Evolutionary conservation across 257 asterid species (phyloP).

Genomic region (Petunia axillaris): DNA sequence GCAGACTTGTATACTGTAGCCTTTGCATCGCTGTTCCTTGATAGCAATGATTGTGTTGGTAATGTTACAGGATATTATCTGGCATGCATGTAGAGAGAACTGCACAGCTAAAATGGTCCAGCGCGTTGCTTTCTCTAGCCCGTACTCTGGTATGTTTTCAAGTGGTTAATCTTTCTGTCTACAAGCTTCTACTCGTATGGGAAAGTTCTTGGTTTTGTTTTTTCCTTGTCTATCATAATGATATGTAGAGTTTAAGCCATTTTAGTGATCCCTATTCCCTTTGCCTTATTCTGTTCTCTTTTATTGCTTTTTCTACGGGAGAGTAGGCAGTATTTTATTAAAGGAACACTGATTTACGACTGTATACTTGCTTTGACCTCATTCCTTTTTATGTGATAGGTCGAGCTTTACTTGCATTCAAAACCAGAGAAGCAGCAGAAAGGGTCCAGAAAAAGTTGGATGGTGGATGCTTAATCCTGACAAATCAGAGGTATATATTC

Average conservation of each 20-base stretch:
- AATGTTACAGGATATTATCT: constrained; percentile 72
- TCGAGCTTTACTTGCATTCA: constrained; percentile 70
- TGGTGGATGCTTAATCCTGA: constrained; percentile 67
- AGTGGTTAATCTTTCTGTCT: constrained; percentile 10
- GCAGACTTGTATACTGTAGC: not conserved
- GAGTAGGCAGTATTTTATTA: not conserved
- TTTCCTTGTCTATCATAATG: not conserved
- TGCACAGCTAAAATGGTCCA: constrained; percentile 72
- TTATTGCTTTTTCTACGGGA: not conserved
- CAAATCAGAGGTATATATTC: constrained; percentile 61
- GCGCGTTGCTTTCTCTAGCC: constrained; percentile 61
- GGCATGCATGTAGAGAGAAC: constrained; percentile 56
- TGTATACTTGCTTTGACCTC: not conserved
- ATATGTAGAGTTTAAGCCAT: not conserved
- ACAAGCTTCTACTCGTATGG: constrained; percentile 7
- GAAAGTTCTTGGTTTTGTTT: not conserved
- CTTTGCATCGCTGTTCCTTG: not conserved
- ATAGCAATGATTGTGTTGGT: constrained; percentile 17
- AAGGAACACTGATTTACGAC: not conserved
- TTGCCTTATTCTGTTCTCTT: not conserved
- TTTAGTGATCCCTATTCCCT: not conserved
- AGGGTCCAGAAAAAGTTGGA: constrained; percentile 49
- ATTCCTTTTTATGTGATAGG: constrained; percentile 47
- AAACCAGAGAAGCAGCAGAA: constrained; percentile 60
- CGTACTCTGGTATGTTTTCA: constrained; percentile 58